Conservation (phyloP, 2,329 filamentous ascomycete species). For the Endocalyx cinctus region DNA sequence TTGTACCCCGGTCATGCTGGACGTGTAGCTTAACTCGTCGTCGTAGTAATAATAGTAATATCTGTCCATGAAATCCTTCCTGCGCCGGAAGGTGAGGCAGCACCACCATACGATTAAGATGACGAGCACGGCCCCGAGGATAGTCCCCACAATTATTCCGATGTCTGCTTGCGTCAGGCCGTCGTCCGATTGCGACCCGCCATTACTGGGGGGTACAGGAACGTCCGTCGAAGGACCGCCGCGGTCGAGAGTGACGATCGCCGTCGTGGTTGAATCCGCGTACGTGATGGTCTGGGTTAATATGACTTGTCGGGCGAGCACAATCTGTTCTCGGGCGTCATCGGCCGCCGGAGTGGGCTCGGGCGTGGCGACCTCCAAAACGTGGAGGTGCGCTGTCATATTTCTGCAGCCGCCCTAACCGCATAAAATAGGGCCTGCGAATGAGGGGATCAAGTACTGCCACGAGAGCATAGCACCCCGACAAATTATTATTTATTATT, state of each 20-base stretch:
- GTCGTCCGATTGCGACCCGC: conserved; percentile 12
- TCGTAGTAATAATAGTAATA: conserved; percentile 4
- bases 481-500: too few relatives aligned
- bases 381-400: not conserved
- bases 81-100: conserved; percentile 9
- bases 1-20: conserved; percentile 1
- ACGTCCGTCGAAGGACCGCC: conserved; percentile 12
- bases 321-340: conserved; percentile 2
- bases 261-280: conserved; percentile 20
- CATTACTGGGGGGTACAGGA: conserved; percentile 3
- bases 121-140: conserved; percentile 14
- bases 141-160: conserved; percentile 21
- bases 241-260: conserved; percentile 23
- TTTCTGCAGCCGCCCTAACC: too few relatives aligned
- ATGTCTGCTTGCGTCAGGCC: conserved; percentile 14
- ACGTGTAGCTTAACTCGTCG: not conserved
- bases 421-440: too few relatives aligned
- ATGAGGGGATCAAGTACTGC: too few relatives aligned
- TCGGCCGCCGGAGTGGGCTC: not conserved
- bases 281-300: conserved; percentile 26
- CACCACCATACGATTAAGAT: conserved; percentile 16
- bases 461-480: too few relatives aligned
- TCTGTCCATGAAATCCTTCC: conserved; percentile 4
- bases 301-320: conserved; percentile 19
- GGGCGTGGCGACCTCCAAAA: conserved; percentile 6